These are phyloP conservation scores for Mycena floridula DNA, from an alignment of 768 basidiomycete genomes.

Conservation along the genomic window DNA sequence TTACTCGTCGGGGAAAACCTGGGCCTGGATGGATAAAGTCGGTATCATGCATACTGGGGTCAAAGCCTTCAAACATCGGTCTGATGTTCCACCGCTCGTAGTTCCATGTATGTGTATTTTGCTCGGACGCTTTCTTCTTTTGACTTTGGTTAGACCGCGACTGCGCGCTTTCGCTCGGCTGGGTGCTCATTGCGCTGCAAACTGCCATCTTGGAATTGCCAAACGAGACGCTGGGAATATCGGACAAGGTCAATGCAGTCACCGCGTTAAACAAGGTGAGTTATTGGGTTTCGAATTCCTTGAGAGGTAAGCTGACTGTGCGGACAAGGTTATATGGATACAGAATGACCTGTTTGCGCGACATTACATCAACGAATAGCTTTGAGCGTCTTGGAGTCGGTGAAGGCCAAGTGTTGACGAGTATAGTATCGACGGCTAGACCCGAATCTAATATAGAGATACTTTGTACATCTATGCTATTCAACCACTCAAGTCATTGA, in stretches of 20 bases:
- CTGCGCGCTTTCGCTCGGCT: constrained; percentile 35
- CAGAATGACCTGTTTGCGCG: constrained; percentile 43
- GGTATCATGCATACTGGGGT: constrained; percentile 45
- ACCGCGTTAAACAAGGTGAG: constrained; percentile 39
- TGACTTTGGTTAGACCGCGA: constrained; percentile 29
- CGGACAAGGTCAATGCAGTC: constrained; percentile 32
- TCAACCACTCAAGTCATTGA: no score
- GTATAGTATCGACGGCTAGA: no score
- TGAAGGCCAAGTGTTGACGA: no score
- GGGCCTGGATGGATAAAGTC: constrained; percentile 40
- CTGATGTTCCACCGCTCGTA: constrained; percentile 22
- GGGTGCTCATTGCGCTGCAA: constrained; percentile 38
- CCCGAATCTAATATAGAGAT: no score
- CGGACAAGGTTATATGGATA: constrained; percentile 37
- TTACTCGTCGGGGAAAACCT: constrained; percentile 33
- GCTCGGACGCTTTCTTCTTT: constrained; percentile 7
- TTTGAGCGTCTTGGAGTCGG: no score
- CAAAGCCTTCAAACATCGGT: constrained; percentile 34
- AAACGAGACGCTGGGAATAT: constrained; percentile 25
- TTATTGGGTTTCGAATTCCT: not conserved
- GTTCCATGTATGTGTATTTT: constrained; percentile 24
- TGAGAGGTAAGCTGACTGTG: not conserved
- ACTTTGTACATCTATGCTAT: no score
- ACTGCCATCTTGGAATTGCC: constrained; percentile 34
- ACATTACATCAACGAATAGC: constrained; percentile 33